Base-by-base conservation (phyloP, 2,329 filamentous ascomycete species). In the Penicillium capsulatum region DNA sequence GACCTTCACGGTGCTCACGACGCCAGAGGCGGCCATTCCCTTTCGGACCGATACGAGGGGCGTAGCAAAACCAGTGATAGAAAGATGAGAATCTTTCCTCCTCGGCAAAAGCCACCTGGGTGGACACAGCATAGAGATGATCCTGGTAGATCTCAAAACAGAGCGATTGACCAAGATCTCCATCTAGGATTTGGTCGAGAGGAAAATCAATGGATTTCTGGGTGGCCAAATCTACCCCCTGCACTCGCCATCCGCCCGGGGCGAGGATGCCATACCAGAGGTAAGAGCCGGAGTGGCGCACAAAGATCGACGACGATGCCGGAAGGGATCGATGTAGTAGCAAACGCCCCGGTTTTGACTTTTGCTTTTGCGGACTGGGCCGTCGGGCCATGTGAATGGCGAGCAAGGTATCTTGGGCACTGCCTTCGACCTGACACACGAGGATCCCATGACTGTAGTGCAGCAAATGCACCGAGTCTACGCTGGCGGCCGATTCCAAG, bases 1-100 rank as follows among this genome's bases (percentile, higher is more conserved):
- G 77, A 0, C 84, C 84, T 58, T 89, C 84, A 17, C 67, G 68
- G 50, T 86, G 80, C 34, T 83, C 72, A 11, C 84, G 76, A 6
- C 84, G 72, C 75, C 81, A 87, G 31, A 82, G 72, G 14, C 68
- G 64, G 38, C 72, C 70, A n/a, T 67, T 64, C 46, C n/a, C 71
- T 48, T 17, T 64, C 19, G 9, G 19, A 22, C 19, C 19, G 9
- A 9, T 22, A 9, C 19, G 19, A 22, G 19, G 19, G 9, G 19
- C 19, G 9, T 22, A 22, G 9, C 19, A 22, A 9, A 22, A 22
- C 19, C 19, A 22, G 9, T 22, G 19, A 9, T 22, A 22, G 9
- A 22, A 22, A 5, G 19, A 22, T 22, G 19, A 22, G 19, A 22
- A 22, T 22, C 9, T 9, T 22, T 22, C 19, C 5, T 22, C 19